Evolutionary conservation across 164 flowering plant species (phyloP).

Genomic region (Malania oleifera): DNA sequence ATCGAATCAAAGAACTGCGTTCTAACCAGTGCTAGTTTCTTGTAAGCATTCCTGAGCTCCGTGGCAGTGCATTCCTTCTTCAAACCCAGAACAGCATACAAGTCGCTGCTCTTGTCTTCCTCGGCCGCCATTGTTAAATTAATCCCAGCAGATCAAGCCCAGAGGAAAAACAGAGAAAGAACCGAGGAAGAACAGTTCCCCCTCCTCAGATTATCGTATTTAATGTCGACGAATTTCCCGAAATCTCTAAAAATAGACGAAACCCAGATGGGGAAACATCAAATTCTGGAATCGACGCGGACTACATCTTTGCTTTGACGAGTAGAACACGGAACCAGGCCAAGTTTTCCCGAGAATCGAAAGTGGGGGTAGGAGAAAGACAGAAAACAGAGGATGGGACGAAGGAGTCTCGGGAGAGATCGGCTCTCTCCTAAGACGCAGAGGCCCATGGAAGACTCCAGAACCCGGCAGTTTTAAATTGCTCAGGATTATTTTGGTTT

Average conservation of each 20-base stretch:
- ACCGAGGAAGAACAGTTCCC: not conserved
- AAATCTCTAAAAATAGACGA: not conserved
- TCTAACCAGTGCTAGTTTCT: slow-evolving; percentile 86
- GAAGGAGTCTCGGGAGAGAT: not conserved
- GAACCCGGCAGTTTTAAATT: slow-evolving; percentile 18
- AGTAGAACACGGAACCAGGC: slow-evolving; percentile 17
- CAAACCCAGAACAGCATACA: slow-evolving; percentile 73
- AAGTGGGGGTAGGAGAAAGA: no score
- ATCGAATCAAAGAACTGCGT: not conserved
- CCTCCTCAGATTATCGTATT: not conserved
- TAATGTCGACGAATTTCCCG: slow-evolving; percentile 24
- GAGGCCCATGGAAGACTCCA: slow-evolving; percentile 22
- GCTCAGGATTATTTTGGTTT: not conserved
- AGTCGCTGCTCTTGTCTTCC: slow-evolving; percentile 44
- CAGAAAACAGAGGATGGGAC: not conserved
- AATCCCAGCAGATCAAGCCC: slow-evolving; percentile 8
- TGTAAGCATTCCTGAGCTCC: slow-evolving; percentile 73
- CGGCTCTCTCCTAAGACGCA: not conserved
- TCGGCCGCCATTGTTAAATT: slow-evolving; percentile 46
- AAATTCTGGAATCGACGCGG: not conserved
- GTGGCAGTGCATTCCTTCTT: slow-evolving; percentile 63
- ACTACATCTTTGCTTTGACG: slow-evolving; percentile 18
- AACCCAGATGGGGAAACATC: not conserved
- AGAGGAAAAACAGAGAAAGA: not conserved
- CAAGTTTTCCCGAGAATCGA: slow-evolving; percentile 8